A percentile compares a stretch with the other conserved stretches of the same genome.
Evolutionary conservation across 2,329 filamentous ascomycete genomes (phyloP).

Genomic region (Chrysosporium keratinophilum): DNA sequence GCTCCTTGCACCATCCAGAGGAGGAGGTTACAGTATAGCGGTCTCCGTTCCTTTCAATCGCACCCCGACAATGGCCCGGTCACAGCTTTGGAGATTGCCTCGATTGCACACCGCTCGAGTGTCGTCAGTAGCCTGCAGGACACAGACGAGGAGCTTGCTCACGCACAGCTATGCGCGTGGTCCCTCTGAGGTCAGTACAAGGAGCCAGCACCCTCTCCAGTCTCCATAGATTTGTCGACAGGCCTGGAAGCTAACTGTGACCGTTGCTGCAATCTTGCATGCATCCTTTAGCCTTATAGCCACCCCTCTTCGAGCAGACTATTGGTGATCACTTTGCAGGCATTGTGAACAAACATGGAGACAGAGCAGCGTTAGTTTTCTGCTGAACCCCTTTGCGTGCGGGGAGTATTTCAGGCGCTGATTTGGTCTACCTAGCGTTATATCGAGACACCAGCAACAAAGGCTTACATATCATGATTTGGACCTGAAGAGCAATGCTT

Average conservation of each 20-base stretch:
- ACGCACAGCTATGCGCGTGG: conserved; percentile 26
- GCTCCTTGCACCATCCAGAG: background rate
- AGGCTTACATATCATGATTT: conserved; percentile 64
- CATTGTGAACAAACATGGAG: conserved; percentile 36
- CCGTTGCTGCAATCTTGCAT: conserved; percentile 8
- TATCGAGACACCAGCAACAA: conserved; percentile 52
- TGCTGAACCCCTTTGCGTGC: background rate
- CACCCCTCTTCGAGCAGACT: conserved; percentile 39
- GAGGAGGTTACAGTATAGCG: background rate
- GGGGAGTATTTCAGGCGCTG: background rate
- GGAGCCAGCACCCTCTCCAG: conserved; percentile 7
- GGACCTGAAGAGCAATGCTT: conserved; percentile 62
- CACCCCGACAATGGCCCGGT: conserved; percentile 1
- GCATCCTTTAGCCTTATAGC: conserved; percentile 22
- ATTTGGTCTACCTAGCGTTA: conserved; percentile 35
- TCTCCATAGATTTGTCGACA: background rate
- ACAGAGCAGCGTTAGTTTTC: conserved; percentile 43
- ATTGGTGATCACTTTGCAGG: conserved; percentile 38
- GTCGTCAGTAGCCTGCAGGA: background rate
- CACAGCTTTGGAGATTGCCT: conserved; percentile 5
- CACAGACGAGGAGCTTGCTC: conserved; percentile 18
- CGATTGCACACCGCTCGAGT: background rate
- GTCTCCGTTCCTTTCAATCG: background rate
- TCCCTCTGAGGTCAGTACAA: conserved; percentile 23
- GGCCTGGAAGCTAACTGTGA: conserved; percentile 14